A percentile compares a stretch with the other conserved stretches of the same genome.
Conservation (phyloP, 1,139 yeast species). For the Suhomyces terraborum region DNA sequence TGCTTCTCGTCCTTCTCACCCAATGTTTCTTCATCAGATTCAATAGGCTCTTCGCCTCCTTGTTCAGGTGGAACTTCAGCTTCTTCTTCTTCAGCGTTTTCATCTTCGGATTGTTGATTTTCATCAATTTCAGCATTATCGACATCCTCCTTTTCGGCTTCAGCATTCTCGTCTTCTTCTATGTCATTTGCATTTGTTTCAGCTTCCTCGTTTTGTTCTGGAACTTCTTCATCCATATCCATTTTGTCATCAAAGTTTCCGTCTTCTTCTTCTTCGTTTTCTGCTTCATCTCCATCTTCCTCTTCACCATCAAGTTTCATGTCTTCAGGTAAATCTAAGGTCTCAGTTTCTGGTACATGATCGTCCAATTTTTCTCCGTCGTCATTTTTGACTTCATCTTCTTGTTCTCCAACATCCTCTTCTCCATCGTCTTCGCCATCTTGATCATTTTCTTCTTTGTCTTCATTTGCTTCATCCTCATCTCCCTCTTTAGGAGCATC, state of each 20-base stretch:
- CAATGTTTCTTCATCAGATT: conserved; percentile 22
- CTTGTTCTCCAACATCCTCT: conserved; percentile 76
- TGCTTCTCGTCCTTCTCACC: conserved; percentile 31
- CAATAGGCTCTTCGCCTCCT: conserved; percentile 18
- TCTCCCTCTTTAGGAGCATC: conserved; percentile 24
- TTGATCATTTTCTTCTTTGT: conserved; percentile 32
- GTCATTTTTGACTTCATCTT: conserved; percentile 72
- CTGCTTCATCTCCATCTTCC: conserved; percentile 53
- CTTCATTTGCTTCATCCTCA: conserved; percentile 37
- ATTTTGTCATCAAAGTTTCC: conserved; percentile 31
- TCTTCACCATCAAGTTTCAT: conserved; percentile 74
- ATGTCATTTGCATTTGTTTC: conserved; percentile 20
- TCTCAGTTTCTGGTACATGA: conserved; percentile 76
- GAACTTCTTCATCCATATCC: conserved; percentile 20
- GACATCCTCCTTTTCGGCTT: conserved; percentile 25
- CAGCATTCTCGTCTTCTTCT: conserved; percentile 24
- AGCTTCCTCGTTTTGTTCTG: conserved; percentile 18
- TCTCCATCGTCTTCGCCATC: conserved; percentile 49
- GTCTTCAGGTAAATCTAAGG: conserved; percentile 83
- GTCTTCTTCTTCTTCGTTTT: conserved; percentile 36
- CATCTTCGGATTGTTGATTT: conserved; percentile 22
- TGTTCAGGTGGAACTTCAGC: conserved; percentile 26
- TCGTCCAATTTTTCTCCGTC: conserved; percentile 72
- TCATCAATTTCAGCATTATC: conserved; percentile 33
- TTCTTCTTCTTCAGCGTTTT: conserved; percentile 25